phyloP scores from a whole-genome alignment of 1,284 basidiomycete species.

The Psilocybe mexicana region DNA sequence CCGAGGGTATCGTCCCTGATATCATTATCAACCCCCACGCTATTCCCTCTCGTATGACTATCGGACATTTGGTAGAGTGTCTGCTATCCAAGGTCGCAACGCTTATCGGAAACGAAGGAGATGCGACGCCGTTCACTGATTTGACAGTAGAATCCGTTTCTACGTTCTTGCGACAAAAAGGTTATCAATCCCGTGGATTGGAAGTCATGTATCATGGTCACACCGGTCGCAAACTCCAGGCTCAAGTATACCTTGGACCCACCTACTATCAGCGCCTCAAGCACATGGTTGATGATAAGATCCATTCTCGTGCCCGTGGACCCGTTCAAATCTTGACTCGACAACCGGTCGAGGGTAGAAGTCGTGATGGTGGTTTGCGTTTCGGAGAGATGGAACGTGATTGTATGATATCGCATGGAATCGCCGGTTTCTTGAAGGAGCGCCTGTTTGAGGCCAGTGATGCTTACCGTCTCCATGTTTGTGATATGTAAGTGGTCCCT shows the following conservation, averaged over 20 bases:
- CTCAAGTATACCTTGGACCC: constrained; percentile 97
- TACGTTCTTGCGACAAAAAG: constrained; percentile 75
- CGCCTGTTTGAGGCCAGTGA: constrained; percentile 92
- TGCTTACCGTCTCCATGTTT: constrained; percentile 94
- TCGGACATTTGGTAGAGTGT: constrained; percentile 99
- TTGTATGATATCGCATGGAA: constrained; percentile 99
- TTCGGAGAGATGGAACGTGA: constrained; percentile 99
- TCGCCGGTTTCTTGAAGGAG: constrained; percentile 96
- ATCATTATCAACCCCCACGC: constrained; percentile 99
- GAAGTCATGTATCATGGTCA: constrained; percentile 99
- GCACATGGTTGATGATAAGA: constrained; percentile 99
- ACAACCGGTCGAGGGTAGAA: constrained; percentile 99
- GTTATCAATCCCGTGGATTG: constrained; percentile 94
- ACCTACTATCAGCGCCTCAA: constrained; percentile 99
- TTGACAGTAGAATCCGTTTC: constrained; percentile 97
- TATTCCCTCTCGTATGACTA: constrained; percentile 99
- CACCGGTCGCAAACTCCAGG: constrained; percentile 95
- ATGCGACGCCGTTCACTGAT: constrained; percentile 98
- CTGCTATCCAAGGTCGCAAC: constrained; percentile 96
- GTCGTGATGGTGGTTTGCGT: constrained; percentile 96
- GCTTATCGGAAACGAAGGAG: constrained; percentile 94
- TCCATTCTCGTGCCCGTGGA: constrained; percentile 95
- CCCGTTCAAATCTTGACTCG: constrained; percentile 97
- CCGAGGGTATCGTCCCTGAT: constrained; percentile 95
- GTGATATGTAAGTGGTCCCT: constrained; percentile 77